Percentiles rank a stretch among this genome's conserved stretches.
These are phyloP conservation scores for Phytophthora capsici DNA, from an alignment of 352 stramenopile species.

Conservation along the genomic window DNA sequence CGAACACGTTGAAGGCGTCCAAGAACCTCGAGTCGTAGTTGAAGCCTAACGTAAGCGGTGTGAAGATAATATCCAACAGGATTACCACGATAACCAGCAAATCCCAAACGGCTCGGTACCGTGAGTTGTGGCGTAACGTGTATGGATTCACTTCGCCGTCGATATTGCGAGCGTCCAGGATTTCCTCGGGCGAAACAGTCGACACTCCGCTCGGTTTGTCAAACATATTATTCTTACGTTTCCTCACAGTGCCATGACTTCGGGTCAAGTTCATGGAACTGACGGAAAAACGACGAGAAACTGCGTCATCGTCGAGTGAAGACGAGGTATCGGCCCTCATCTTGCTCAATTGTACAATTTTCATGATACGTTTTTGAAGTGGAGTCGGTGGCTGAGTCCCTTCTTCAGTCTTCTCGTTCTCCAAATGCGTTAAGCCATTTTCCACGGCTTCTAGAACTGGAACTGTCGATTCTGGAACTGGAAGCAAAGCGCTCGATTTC, in stretches of 20 bases:
- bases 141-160: conserved; percentile 44
- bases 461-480: conserved; percentile 5
- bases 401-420: background rate
- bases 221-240: conserved; percentile 38
- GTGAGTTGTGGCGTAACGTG: conserved; percentile 59
- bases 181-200: conserved; percentile 42
- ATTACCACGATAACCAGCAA: conserved; percentile 57
- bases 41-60: conserved; percentile 66
- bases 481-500: conserved; percentile 4
- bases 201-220: conserved; percentile 16
- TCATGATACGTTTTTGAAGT: conserved; percentile 25
- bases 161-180: conserved; percentile 45
- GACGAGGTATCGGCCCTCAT: background rate
- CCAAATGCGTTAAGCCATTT: background rate
- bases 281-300: conserved; percentile 59
- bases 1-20: conserved; percentile 41
- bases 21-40: conserved; percentile 41
- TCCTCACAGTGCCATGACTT: conserved; percentile 3
- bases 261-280: conserved; percentile 42
- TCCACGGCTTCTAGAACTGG: background rate
- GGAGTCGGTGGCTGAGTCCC: background rate
- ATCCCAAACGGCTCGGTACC: conserved; percentile 52
- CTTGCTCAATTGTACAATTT: conserved; percentile 31
- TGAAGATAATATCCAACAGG: conserved; percentile 59
- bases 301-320: conserved; percentile 13